Evolutionary conservation across 2,329 filamentous ascomycete genomes (phyloP).

Genomic region (Claviceps maximensis): DNA sequence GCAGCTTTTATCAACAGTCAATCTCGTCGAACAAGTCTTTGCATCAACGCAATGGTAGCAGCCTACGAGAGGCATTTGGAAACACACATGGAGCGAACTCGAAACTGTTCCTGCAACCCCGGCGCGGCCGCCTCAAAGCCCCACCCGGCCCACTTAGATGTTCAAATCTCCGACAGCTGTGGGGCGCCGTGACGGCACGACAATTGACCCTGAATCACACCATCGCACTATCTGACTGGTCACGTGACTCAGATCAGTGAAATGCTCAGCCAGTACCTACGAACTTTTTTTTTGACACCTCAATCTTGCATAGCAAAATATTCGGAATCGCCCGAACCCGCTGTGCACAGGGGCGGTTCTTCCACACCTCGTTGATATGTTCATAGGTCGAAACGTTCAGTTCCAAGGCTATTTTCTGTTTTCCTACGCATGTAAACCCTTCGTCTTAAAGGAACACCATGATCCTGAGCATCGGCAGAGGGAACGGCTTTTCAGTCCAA

Average conservation of each 20-base stretch:
- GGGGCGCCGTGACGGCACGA: constrained; percentile 4
- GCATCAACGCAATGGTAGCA: background rate
- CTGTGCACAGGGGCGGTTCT: no score
- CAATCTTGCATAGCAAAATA: no score
- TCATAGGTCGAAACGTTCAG: no score
- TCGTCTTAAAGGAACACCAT: no score
- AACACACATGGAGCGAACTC: background rate
- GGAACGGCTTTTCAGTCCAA: no score
- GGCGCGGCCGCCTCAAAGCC: background rate
- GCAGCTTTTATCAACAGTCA: background rate
- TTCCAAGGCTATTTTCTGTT: no score
- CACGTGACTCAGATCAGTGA: background rate
- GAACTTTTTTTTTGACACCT: no score
- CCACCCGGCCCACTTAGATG: constrained; percentile 1
- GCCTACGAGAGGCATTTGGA: background rate
- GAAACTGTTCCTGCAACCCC: background rate
- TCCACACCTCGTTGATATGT: no score
- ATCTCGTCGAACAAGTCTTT: background rate
- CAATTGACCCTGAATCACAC: constrained; percentile 8
- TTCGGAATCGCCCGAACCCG: no score
- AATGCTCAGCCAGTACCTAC: no score
- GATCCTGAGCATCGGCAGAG: no score
- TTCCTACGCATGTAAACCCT: no score
- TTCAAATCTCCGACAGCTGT: background rate
- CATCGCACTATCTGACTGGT: constrained; percentile 4